Evolutionary conservation across 176 grass and related monocot genomes (phyloP).

Genomic region (Carex cristatella): DNA sequence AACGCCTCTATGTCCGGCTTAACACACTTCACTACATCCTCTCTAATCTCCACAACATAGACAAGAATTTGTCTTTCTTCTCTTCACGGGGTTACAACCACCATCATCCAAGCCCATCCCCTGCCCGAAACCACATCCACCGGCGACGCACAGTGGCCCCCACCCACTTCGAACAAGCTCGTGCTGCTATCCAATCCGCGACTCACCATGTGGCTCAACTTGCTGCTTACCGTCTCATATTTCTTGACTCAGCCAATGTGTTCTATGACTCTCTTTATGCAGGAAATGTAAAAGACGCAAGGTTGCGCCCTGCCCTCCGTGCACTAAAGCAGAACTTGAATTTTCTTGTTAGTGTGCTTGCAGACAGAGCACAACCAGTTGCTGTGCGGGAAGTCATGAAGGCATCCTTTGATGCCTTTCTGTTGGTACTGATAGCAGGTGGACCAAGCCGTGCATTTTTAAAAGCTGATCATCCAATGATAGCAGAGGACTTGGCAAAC

Average conservation of each 20-base stretch:
- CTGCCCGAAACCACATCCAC: not conserved
- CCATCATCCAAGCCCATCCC: conserved; percentile 24
- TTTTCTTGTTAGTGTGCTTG: conserved; percentile 35
- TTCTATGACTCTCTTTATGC: conserved; percentile 51
- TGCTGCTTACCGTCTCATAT: conserved; percentile 55
- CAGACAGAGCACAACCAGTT: conserved; percentile 36
- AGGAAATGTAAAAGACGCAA: conserved; percentile 17
- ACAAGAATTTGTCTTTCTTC: conserved; percentile 38
- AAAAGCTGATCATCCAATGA: conserved; percentile 14
- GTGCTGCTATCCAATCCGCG: conserved; percentile 29
- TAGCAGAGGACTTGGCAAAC: conserved; percentile 45
- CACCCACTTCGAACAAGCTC: conserved; percentile 39
- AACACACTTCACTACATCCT: conserved; percentile 75
- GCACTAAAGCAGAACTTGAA: conserved; percentile 48
- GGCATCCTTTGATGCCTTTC: conserved; percentile 45
- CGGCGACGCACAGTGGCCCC: conserved; percentile 24
- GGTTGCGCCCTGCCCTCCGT: conserved; percentile 29
- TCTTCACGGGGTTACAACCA: not conserved
- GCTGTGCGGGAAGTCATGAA: conserved; percentile 36
- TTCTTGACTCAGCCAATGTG: conserved; percentile 38
- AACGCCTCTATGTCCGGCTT: conserved; percentile 44
- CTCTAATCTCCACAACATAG: conserved; percentile 38
- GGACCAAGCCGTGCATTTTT: conserved; percentile 35
- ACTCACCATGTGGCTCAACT: conserved; percentile 46
- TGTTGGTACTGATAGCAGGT: conserved; percentile 47